phyloP scores from a whole-genome alignment of 2,329 filamentous ascomycete genomes.

The Nemania bipapillata region DNA sequence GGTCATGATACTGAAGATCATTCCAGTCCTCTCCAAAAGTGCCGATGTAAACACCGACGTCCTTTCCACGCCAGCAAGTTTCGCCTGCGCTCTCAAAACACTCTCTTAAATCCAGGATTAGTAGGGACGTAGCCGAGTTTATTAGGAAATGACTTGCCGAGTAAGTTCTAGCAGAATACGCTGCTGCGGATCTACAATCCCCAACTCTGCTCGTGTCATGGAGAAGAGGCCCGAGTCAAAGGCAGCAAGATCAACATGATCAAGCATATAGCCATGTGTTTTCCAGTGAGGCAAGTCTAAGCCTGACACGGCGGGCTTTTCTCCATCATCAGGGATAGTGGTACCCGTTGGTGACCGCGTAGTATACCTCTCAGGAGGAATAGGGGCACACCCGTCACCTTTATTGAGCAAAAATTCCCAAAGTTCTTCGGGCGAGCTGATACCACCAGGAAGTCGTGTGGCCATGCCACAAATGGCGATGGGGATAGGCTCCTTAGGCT shows the following conservation, averaged over 20 bases:
- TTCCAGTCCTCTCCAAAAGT: conserved; percentile 31
- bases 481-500: conserved; percentile 1
- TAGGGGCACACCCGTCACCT: conserved; percentile 22
- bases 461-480: conserved; percentile 38
- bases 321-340: background rate
- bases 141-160: conserved; percentile 37
- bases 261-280: conserved; percentile 24
- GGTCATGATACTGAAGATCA: conserved; percentile 29
- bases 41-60: conserved; percentile 22
- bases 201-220: conserved; percentile 37
- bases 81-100: conserved; percentile 33
- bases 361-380: conserved; percentile 12
- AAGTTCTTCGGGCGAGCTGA: conserved; percentile 14
- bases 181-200: conserved; percentile 44
- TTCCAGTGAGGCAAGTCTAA: conserved; percentile 5
- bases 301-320: background rate
- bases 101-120: conserved; percentile 31
- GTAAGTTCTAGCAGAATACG: conserved; percentile 41
- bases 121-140: conserved; percentile 7
- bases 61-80: conserved; percentile 17
- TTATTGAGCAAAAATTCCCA: conserved; percentile 37
- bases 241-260: conserved; percentile 26
- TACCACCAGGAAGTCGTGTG: conserved; percentile 30
- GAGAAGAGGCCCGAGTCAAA: conserved; percentile 32
- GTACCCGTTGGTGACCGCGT: background rate